A percentile compares a stretch with the other conserved stretches of the same genome.
These are phyloP conservation scores for Blastomyces parvus DNA, from an alignment of 2,329 filamentous ascomycete genomes.

Conservation along the genomic window DNA sequence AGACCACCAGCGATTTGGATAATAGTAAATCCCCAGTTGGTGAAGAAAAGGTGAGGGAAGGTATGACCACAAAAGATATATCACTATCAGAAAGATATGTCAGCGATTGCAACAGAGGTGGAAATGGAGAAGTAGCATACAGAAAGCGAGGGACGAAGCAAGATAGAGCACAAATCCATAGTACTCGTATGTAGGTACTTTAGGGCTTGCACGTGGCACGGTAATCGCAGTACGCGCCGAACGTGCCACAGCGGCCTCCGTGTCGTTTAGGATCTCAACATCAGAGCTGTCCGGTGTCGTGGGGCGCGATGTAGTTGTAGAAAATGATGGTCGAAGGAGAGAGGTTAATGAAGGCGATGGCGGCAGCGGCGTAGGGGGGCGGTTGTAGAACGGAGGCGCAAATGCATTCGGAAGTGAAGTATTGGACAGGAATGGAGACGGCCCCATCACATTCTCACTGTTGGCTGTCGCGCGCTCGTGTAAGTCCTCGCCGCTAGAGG, in stretches of 20 bases:
- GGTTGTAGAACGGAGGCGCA: constrained; percentile 88
- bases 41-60: constrained; percentile 86
- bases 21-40: constrained; percentile 89
- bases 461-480: constrained; percentile 12
- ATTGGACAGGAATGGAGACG: constrained; percentile 33
- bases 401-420: constrained; percentile 42
- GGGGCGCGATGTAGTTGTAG: constrained; percentile 64
- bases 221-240: constrained; percentile 51
- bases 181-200: constrained; percentile 98
- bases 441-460: constrained; percentile 22
- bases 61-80: constrained; percentile 74
- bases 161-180: constrained; percentile 97
- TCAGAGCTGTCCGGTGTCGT: constrained; percentile 89
- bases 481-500: constrained; percentile 12
- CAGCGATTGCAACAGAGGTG: not conserved
- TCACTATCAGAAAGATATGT: constrained; percentile 29
- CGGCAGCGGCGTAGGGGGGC: constrained; percentile 87
- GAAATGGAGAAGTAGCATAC: constrained; percentile 33
- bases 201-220: constrained; percentile 75
- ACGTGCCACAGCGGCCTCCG: constrained; percentile 51
- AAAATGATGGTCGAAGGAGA: constrained; percentile 64
- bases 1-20: constrained; percentile 96
- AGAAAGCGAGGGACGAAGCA: constrained; percentile 71
- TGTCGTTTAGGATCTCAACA: constrained; percentile 59
- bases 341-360: constrained; percentile 89